Evolutionary conservation across 441 rosid species (phyloP).

Genomic region (Eutrema salsugineum): DNA sequence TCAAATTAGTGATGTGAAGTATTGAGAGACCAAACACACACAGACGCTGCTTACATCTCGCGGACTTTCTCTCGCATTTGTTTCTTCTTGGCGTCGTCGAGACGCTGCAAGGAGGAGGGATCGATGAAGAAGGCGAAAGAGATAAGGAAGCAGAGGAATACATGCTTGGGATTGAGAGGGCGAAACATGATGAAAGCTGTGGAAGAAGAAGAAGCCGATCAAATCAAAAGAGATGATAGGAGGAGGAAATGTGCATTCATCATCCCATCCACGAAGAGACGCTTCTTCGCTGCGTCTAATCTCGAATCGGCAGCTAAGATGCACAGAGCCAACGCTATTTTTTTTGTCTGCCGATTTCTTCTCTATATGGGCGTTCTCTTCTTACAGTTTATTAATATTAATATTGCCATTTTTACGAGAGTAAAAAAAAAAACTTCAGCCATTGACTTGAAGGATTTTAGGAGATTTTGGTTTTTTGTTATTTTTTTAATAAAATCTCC

Average conservation of each 20-base stretch:
- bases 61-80: slow-evolving; percentile 80
- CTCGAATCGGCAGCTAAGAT: slow-evolving; percentile 6
- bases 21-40: background rate
- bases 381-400: background rate
- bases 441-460: too few relatives aligned
- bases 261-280: too few relatives aligned
- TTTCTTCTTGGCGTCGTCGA: slow-evolving; percentile 50
- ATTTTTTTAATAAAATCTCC: too few relatives aligned
- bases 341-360: background rate
- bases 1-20: too few relatives aligned
- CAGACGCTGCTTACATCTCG: slow-evolving; percentile 48
- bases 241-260: background rate
- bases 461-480: too few relatives aligned
- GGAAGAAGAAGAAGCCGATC: slow-evolving; percentile 1
- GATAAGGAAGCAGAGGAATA: slow-evolving; percentile 40
- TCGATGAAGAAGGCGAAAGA: slow-evolving; percentile 36
- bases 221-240: background rate
- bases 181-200: background rate
- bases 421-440: too few relatives aligned
- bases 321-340: background rate
- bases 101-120: slow-evolving; percentile 29
- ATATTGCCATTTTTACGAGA: background rate
- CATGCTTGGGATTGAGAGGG: background rate
- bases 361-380: background rate
- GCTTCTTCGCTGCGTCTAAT: background rate